Conservation (phyloP, 768 basidiomycete genomes). For the Trametes coccinea region DNA sequence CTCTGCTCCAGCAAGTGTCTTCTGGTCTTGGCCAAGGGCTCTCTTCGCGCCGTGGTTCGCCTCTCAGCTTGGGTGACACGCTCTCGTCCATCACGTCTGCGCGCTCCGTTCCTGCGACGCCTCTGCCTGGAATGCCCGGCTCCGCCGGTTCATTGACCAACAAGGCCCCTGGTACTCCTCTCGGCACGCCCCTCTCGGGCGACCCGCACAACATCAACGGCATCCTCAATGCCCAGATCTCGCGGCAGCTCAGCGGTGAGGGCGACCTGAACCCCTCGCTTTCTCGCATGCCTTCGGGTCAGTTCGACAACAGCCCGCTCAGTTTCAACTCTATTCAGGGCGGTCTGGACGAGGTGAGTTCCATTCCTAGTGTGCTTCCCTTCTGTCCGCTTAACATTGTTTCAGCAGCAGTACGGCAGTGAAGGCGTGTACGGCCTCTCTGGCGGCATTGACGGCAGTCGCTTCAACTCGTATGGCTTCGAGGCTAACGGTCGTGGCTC, state of each 20-base stretch:
- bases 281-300: slow-evolving; percentile 57
- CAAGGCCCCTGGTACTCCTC: slow-evolving; percentile 69
- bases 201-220: slow-evolving; percentile 61
- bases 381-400: neutral
- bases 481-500: slow-evolving; percentile 45
- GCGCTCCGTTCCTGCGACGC: slow-evolving; percentile 84
- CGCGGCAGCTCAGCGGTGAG: slow-evolving; percentile 49
- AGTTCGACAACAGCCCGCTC: slow-evolving; percentile 55
- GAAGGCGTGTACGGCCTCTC: slow-evolving; percentile 54
- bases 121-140: slow-evolving; percentile 56
- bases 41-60: slow-evolving; percentile 72
- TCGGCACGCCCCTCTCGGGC: slow-evolving; percentile 47
- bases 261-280: slow-evolving; percentile 73
- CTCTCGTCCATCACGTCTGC: slow-evolving; percentile 58
- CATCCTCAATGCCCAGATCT: slow-evolving; percentile 54
- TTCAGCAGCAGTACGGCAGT: slow-evolving; percentile 51
- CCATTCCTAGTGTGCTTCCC: slow-evolving; percentile 5
- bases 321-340: slow-evolving; percentile 55
- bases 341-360: slow-evolving; percentile 58
- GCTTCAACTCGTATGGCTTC: slow-evolving; percentile 59
- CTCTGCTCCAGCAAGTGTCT: slow-evolving; percentile 61
- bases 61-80: slow-evolving; percentile 62
- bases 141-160: slow-evolving; percentile 46
- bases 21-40: slow-evolving; percentile 49
- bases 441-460: slow-evolving; percentile 48